phyloP scores from a whole-genome alignment of 768 basidiomycete species.

The Sarcodon sp. region DNA sequence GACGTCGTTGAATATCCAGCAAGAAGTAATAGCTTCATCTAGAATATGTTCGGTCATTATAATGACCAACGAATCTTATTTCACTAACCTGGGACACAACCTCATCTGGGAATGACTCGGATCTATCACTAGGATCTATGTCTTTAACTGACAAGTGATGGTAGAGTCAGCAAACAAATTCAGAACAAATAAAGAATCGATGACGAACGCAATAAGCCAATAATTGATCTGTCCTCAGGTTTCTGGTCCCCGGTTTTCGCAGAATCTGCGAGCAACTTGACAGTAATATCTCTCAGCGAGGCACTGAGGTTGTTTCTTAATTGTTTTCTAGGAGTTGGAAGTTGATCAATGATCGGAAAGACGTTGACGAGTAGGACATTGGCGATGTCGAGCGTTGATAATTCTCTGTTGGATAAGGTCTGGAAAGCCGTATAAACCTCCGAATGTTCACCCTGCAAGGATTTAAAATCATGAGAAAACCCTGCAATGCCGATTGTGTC shows the following conservation, averaged over 20 bases:
- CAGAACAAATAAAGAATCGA: no score
- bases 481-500: conserved; percentile 48
- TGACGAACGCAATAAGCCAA: conserved; percentile 22
- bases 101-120: conserved; percentile 26
- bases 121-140: conserved; percentile 13
- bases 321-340: conserved; percentile 11
- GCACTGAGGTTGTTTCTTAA: conserved; percentile 9
- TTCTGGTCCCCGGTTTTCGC: conserved; percentile 10
- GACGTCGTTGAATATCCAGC: conserved; percentile 43
- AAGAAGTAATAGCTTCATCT: conserved; percentile 25
- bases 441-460: conserved; percentile 33
- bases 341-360: conserved; percentile 16
- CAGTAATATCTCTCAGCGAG: conserved; percentile 17
- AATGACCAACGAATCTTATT: background rate
- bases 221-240: conserved; percentile 21
- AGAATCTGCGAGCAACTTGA: conserved; percentile 17
- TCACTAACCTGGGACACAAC: conserved; percentile 22
- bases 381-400: conserved; percentile 12
- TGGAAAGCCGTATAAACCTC: conserved; percentile 18
- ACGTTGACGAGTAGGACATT: conserved; percentile 19
- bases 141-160: conserved; percentile 20
- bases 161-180: no score
- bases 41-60: conserved; percentile 3
- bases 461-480: conserved; percentile 43
- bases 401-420: conserved; percentile 4